Evolutionary conservation across 192 early-diverging fungal genomes (phyloP).

Genomic region (Rhizophagus prolifer): DNA sequence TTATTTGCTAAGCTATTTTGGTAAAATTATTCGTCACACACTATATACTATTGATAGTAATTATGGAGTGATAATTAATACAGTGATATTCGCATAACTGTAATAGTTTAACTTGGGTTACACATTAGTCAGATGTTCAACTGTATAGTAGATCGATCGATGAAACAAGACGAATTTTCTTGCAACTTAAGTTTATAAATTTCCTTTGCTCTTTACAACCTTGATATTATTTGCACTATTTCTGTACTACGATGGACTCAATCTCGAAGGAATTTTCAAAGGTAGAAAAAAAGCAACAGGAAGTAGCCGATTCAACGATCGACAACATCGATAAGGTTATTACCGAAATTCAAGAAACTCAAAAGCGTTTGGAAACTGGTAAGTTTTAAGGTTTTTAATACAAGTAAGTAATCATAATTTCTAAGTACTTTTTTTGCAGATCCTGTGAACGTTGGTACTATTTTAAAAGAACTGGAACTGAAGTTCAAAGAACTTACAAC

Average conservation of each 20-base stretch:
- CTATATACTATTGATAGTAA: too few relatives aligned
- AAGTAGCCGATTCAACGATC: not conserved
- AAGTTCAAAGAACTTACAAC: conserved; percentile 18
- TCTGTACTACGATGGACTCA: not conserved
- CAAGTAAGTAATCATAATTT: not conserved
- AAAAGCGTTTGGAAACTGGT: not conserved
- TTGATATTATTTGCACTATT: not conserved
- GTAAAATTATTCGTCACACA: too few relatives aligned
- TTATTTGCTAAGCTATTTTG: not conserved
- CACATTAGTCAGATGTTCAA: not conserved
- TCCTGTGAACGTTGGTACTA: not conserved
- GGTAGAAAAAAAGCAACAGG: not conserved
- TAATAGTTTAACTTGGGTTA: too few relatives aligned
- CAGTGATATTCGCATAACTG: too few relatives aligned
- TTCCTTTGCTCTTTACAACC: too few relatives aligned
- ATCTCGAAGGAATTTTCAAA: not conserved
- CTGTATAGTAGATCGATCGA: not conserved
- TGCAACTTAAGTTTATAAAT: not conserved
- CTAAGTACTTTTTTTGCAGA: not conserved
- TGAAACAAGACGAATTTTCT: not conserved
- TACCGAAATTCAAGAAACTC: not conserved
- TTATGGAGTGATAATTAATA: too few relatives aligned
- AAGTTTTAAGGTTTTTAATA: not conserved
- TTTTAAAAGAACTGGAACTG: not conserved
- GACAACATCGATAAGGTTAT: not conserved